Conservation (phyloP, 106 monocot species). For the Dactylorhiza incarnata region DNA sequence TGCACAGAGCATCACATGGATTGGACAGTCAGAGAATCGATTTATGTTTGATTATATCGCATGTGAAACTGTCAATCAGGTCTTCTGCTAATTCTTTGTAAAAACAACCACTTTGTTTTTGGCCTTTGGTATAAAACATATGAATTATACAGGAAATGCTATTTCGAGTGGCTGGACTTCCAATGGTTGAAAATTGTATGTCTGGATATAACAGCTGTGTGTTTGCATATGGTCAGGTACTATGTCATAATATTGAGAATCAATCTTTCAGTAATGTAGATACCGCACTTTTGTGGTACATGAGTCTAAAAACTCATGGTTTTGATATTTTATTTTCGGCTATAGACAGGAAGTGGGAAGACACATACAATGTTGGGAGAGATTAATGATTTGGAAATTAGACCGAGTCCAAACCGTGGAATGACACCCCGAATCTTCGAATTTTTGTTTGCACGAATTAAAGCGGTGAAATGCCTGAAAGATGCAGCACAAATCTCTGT, state of each 20-base stretch:
- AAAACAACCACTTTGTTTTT: neutral
- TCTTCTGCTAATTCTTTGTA: conserved; percentile 12
- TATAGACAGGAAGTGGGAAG: conserved; percentile 96
- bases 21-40: conserved; percentile 67
- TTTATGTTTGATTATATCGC: conserved; percentile 95
- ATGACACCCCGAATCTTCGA: conserved; percentile 98
- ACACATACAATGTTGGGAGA: conserved; percentile 97
- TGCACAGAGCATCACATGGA: conserved; percentile 70
- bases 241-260: neutral
- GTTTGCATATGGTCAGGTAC: conserved; percentile 97
- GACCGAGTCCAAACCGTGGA: conserved; percentile 61
- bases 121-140: neutral
- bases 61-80: conserved; percentile 86
- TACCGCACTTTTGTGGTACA: neutral
- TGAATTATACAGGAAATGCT: conserved; percentile 60
- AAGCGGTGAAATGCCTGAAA: conserved; percentile 43
- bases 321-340: conserved; percentile 9
- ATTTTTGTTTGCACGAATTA: conserved; percentile 93
- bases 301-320: neutral
- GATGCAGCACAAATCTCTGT: neutral
- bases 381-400: conserved; percentile 55
- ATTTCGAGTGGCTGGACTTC: conserved; percentile 77
- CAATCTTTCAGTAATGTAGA: neutral
- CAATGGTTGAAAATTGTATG: conserved; percentile 96
- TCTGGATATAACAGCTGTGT: conserved; percentile 97